Conservation (phyloP, 768 basidiomycete genomes). For the Lactarius quietus region DNA sequence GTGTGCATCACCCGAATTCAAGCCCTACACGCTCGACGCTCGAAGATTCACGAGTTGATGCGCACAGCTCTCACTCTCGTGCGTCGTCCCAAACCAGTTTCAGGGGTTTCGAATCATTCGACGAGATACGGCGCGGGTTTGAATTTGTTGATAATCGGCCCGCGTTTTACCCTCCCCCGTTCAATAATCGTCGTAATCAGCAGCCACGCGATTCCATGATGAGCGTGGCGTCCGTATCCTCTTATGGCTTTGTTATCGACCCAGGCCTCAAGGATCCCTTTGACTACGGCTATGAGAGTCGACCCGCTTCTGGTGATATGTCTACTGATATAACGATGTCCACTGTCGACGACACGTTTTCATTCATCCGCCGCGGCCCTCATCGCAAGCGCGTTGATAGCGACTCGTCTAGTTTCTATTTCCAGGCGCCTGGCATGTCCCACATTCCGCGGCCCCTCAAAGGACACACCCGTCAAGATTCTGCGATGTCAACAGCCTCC, state of each 20-base stretch:
- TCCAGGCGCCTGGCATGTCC: slow-evolving; percentile 42
- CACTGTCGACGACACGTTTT: slow-evolving; percentile 68
- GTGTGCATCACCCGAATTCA: slow-evolving; percentile 40
- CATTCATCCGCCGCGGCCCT: slow-evolving; percentile 45
- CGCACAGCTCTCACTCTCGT: slow-evolving; percentile 34
- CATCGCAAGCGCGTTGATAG: slow-evolving; percentile 61
- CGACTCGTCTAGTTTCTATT: slow-evolving; percentile 76
- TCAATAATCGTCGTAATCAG: slow-evolving; percentile 39
- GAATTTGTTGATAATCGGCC: slow-evolving; percentile 64
- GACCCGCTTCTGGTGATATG: slow-evolving; percentile 58
- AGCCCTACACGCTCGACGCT: slow-evolving; percentile 38
- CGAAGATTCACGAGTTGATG: slow-evolving; percentile 26
- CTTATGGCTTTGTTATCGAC: slow-evolving; percentile 66
- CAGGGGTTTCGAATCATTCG: slow-evolving; percentile 68
- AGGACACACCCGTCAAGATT: slow-evolving; percentile 60
- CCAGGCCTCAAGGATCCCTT: slow-evolving; percentile 67
- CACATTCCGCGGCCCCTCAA: slow-evolving; percentile 34
- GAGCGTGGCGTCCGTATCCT: slow-evolving; percentile 78
- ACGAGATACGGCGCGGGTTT: slow-evolving; percentile 74
- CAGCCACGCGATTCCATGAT: slow-evolving; percentile 55
- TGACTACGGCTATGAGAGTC: slow-evolving; percentile 54
- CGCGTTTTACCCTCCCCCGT: slow-evolving; percentile 54
- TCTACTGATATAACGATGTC: slow-evolving; percentile 46
- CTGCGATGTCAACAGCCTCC: slow-evolving; percentile 46
- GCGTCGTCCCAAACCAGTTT: slow-evolving; percentile 58